These are phyloP conservation scores for Botrytis galanthina DNA, from an alignment of 2,329 filamentous ascomycete genomes.

Conservation along the genomic window DNA sequence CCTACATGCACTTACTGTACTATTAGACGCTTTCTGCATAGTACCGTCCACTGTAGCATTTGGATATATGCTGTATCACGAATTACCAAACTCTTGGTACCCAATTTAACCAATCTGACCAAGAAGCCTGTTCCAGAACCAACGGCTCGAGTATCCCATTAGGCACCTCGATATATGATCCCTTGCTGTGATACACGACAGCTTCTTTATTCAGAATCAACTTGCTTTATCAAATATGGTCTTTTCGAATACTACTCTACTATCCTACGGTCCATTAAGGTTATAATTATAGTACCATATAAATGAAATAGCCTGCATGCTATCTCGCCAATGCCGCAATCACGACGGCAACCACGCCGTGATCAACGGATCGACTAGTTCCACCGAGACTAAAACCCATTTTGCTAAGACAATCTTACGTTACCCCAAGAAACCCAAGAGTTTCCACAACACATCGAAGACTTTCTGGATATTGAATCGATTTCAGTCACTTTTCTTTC, in stretches of 20 bases:
- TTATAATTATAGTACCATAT: background rate
- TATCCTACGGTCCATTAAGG: background rate
- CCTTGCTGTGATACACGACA: background rate
- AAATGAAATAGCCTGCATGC: background rate
- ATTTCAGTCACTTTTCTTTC: background rate
- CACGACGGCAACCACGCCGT: background rate
- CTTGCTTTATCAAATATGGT: slow-evolving; percentile 1
- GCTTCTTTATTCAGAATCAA: background rate
- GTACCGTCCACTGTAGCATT: background rate
- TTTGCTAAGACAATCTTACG: background rate
- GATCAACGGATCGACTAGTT: background rate
- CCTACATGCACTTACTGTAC: background rate
- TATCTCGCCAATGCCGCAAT: background rate
- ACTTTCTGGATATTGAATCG: background rate
- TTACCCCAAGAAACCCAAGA: background rate
- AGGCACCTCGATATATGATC: background rate
- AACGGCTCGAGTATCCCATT: background rate
- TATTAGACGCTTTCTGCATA: background rate
- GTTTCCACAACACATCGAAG: background rate
- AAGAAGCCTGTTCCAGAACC: slow-evolving; percentile 1
- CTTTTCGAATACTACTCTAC: background rate
- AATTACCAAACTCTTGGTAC: slow-evolving; percentile 9
- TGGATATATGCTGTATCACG: background rate
- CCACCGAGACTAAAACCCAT: background rate
- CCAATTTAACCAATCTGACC: background rate